Evolutionary conservation across 2,329 filamentous ascomycete species (phyloP).

Genomic region (Aspergillus pseudoterreus): DNA sequence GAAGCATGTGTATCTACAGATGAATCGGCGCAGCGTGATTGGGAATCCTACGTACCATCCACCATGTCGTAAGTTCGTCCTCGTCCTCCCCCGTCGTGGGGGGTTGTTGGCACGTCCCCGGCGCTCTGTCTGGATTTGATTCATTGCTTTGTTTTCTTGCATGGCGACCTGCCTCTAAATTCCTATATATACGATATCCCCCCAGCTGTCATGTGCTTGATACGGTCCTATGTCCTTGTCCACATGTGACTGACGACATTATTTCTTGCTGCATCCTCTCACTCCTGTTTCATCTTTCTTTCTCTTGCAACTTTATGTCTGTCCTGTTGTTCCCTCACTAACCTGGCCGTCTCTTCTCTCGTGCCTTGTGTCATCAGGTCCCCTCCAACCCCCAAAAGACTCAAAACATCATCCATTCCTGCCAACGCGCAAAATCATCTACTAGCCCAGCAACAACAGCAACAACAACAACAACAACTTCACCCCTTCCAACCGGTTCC

Average conservation of each 20-base stretch:
- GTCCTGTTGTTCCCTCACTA: background rate
- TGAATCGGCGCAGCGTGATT: slow-evolving; percentile 35
- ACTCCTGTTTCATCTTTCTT: no score
- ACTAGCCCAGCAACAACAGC: slow-evolving; percentile 35
- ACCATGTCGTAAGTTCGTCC: slow-evolving; percentile 40
- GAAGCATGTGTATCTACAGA: slow-evolving; percentile 37
- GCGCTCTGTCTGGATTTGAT: background rate
- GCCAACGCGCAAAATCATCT: slow-evolving; percentile 34
- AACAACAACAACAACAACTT: slow-evolving; percentile 31
- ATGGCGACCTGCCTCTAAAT: slow-evolving; percentile 1
- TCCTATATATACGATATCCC: slow-evolving; percentile 2
- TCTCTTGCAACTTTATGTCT: background rate
- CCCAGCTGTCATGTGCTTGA: slow-evolving; percentile 5
- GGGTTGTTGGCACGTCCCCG: background rate
- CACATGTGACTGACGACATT: slow-evolving; percentile 5
- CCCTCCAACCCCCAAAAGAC: slow-evolving; percentile 39
- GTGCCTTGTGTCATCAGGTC: slow-evolving; percentile 24
- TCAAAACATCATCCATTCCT: slow-evolving; percentile 38
- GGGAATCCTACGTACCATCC: slow-evolving; percentile 29
- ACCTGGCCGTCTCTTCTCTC: background rate
- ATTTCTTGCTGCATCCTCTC: no score
- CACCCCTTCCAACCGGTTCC: slow-evolving; percentile 33
- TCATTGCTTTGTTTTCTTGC: slow-evolving; percentile 1
- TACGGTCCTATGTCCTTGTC: background rate
- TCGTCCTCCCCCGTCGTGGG: slow-evolving; percentile 10